Conservation (phyloP, 306 rosid species). For the Medicago lupulina region DNA sequence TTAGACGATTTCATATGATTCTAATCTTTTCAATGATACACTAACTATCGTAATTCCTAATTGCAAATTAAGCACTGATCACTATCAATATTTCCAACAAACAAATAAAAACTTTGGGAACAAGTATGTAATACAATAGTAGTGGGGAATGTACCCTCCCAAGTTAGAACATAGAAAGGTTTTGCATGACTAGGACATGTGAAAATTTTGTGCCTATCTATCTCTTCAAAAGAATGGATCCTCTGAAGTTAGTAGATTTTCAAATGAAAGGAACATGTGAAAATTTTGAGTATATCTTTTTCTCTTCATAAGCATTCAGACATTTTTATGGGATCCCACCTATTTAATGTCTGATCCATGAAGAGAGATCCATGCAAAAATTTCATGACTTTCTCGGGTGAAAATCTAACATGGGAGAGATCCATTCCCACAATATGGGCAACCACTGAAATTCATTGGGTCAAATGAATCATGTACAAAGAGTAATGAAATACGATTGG, state of each 20-base stretch:
- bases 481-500: constrained; percentile 11
- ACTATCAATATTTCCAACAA: constrained; percentile 5
- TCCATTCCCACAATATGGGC: constrained; percentile 18
- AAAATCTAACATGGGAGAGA: neutral
- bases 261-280: constrained; percentile 1
- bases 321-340: neutral
- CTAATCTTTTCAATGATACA: constrained; percentile 20
- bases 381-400: neutral
- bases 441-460: constrained; percentile 27
- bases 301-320: neutral
- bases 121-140: neutral
- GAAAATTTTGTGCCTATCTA: neutral
- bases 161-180: neutral
- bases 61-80: constrained; percentile 16
- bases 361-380: neutral
- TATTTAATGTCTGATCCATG: neutral
- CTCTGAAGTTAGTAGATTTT: neutral
- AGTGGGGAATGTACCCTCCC: neutral
- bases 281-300: neutral
- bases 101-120: constrained; percentile 10
- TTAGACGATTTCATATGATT: constrained; percentile 26
- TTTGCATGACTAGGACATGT: neutral
- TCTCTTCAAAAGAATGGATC: neutral
- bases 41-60: constrained; percentile 13
- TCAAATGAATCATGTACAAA: constrained; percentile 19